A percentile compares a stretch with the other conserved stretches of the same genome.
These are phyloP conservation scores for Penicillium simplicissimum DNA, from an alignment of 495 filamentous ascomycete species.

Conservation along the genomic window DNA sequence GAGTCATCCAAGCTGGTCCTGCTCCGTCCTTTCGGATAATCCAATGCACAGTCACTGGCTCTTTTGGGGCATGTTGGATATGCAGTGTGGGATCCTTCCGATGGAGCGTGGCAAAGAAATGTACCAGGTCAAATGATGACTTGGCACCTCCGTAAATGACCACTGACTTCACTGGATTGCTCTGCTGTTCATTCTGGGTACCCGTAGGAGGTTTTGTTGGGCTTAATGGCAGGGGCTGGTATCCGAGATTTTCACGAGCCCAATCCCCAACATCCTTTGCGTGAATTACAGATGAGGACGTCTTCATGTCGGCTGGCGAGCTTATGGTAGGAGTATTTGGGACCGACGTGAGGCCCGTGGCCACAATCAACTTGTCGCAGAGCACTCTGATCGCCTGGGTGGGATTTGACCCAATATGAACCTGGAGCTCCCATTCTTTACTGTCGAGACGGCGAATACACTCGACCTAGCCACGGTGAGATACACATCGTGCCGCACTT, in stretches of 20 bases:
- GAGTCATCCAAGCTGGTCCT: conserved; percentile 30
- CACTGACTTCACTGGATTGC: conserved; percentile 31
- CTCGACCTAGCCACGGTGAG: conserved; percentile 24
- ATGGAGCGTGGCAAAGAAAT: conserved; percentile 56
- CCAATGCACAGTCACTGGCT: conserved; percentile 61
- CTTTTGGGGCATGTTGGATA: conserved; percentile 30
- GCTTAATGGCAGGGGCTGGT: conserved; percentile 19
- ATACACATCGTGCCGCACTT: neutral
- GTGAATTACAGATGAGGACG: conserved; percentile 39
- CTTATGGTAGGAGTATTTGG: conserved; percentile 49
- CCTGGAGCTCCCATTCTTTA: conserved; percentile 28
- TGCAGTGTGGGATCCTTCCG: conserved; percentile 17
- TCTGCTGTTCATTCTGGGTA: neutral
- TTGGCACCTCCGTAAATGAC: conserved; percentile 68
- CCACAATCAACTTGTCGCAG: conserved; percentile 63
- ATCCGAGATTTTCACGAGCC: conserved; percentile 33
- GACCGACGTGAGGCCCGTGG: conserved; percentile 63
- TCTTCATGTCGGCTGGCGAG: neutral
- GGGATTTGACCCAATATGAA: conserved; percentile 6
- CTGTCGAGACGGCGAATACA: conserved; percentile 26
- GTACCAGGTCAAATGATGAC: conserved; percentile 69
- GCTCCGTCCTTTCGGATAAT: conserved; percentile 66
- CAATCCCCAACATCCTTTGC: conserved; percentile 36
- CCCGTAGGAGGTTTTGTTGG: no score
- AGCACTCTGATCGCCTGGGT: conserved; percentile 26